A percentile compares a stretch with the other conserved stretches of the same genome.
Conservation (phyloP, 805 yeast species). For the Ogataea naganishii region DNA sequence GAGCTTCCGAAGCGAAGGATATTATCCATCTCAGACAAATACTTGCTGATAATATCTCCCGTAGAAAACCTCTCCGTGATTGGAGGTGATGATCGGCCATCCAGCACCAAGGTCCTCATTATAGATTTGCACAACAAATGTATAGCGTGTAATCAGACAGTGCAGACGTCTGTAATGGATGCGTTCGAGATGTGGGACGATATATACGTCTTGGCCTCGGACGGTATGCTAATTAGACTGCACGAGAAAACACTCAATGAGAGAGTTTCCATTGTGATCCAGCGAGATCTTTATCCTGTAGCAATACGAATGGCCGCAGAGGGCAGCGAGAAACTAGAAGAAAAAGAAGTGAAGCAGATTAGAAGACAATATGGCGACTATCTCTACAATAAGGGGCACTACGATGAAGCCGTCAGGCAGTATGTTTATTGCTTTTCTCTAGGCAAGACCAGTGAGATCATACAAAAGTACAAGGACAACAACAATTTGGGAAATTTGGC, state of each 20-base stretch:
- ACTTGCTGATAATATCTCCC: slow-evolving; percentile 53
- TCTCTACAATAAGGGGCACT: slow-evolving; percentile 57
- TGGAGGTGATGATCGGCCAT: slow-evolving; percentile 20
- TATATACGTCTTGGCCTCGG: slow-evolving; percentile 55
- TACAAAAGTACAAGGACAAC: slow-evolving; percentile 71
- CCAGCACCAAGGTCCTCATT: slow-evolving; percentile 50
- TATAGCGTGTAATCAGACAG: slow-evolving; percentile 57
- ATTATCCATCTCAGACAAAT: slow-evolving; percentile 33
- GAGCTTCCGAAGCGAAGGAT: slow-evolving; percentile 48
- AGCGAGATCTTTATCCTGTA: slow-evolving; percentile 59
- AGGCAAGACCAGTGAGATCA: slow-evolving; percentile 65
- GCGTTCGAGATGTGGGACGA: slow-evolving; percentile 50
- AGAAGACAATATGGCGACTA: slow-evolving; percentile 62
- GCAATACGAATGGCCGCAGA: slow-evolving; percentile 60
- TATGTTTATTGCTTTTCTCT: slow-evolving; percentile 42
- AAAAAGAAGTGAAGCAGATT: slow-evolving; percentile 28
- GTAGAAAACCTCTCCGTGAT: slow-evolving; percentile 26
- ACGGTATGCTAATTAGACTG: slow-evolving; percentile 64
- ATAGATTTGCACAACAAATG: slow-evolving; percentile 65
- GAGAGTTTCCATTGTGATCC: slow-evolving; percentile 59
- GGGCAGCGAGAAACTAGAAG: slow-evolving; percentile 15
- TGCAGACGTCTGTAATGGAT: slow-evolving; percentile 57
- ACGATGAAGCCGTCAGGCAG: slow-evolving; percentile 63
- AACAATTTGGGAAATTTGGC: slow-evolving; percentile 60
- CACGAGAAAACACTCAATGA: slow-evolving; percentile 60